Conservation (phyloP, 768 basidiomycete species). For the Lanmaoa rubissima region DNA sequence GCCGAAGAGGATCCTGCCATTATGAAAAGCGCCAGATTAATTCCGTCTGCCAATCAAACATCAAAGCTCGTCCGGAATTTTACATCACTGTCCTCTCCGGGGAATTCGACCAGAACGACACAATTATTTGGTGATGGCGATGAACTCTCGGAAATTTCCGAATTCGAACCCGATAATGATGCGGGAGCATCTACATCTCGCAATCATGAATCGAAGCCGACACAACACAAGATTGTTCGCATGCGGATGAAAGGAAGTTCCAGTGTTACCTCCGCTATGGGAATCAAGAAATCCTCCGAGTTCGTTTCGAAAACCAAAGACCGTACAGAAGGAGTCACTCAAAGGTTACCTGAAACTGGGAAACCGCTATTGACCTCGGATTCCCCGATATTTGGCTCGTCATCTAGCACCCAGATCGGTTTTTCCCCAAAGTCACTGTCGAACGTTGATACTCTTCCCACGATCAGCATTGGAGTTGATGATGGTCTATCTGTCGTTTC, state of each 20-base stretch:
- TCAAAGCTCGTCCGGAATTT: not conserved
- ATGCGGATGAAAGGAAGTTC: constrained; percentile 14
- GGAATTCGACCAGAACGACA: not conserved
- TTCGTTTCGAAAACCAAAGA: not conserved
- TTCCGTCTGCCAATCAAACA: not conserved
- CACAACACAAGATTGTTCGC: not conserved
- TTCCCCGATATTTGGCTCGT: constrained; percentile 11
- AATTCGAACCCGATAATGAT: constrained; percentile 20
- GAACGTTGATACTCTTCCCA: constrained; percentile 1
- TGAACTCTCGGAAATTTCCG: constrained; percentile 35
- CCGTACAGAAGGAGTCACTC: not conserved
- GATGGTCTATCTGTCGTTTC: not conserved
- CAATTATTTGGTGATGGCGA: constrained; percentile 19
- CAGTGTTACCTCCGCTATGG: not conserved
- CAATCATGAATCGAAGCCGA: not conserved
- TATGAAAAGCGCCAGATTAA: not conserved
- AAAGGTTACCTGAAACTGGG: not conserved
- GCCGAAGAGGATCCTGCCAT: not conserved
- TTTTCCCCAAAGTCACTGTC: constrained; percentile 5
- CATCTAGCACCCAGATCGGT: constrained; percentile 17
- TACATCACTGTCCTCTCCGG: not conserved
- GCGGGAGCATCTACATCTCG: not conserved
- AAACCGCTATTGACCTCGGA: not conserved
- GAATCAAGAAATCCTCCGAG: not conserved
- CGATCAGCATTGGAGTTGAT: not conserved